Base-by-base conservation (phyloP, 2,329 filamentous ascomycete genomes). In the Colletotrichum lini region DNA sequence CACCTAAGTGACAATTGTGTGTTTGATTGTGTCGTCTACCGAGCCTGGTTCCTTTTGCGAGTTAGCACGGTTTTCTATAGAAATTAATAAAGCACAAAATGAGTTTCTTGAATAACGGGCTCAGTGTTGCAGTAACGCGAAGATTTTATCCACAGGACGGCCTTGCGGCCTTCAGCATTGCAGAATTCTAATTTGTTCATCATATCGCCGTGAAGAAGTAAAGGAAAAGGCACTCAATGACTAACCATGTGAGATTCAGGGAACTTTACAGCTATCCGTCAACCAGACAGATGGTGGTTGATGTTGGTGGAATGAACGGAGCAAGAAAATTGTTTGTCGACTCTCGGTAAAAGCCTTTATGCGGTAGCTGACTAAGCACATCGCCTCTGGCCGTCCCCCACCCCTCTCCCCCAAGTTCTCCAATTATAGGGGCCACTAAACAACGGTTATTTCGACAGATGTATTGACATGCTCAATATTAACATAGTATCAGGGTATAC, bases 151-250 rank as follows among this genome's bases (percentile, higher is more conserved):
- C 78, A 80, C 80, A 80, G 16, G 21, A 63, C 73, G 69, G 72
- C 60, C 66, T 72, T 49, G 60, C 62, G 77, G 75, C 75, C 75
- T 82, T 85, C 79, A 80, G 84, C 82, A 85, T 85, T 85, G 84
- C 84, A 85, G 84, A 85, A 85, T 85, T 84, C 84, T 76, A 77
- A 60, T 61, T 75, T 76, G 74, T 72, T 77, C 78, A 79, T 79
- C 77, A 78, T 73, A 72, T 54, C 69, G 61, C 61, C 40, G 4
- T 35, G n/a, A 9, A 57, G 12, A 6, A 35, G 21, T 21, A 12
- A 81, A 77, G 77, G 75, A 75, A 72, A 77, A 82, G 79, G 77
- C 80, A 82, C 79, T 49, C 5, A 26, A 12, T 6, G 7, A 67
- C 70, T 75, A 70, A 74, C 73, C 56, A 47, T 67, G 59, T 38